Evolutionary conservation across 2,329 filamentous ascomycete genomes (phyloP), one percentile per base, ranked within the genome.

Genomic region (Samsoniella hepiali): DNA sequence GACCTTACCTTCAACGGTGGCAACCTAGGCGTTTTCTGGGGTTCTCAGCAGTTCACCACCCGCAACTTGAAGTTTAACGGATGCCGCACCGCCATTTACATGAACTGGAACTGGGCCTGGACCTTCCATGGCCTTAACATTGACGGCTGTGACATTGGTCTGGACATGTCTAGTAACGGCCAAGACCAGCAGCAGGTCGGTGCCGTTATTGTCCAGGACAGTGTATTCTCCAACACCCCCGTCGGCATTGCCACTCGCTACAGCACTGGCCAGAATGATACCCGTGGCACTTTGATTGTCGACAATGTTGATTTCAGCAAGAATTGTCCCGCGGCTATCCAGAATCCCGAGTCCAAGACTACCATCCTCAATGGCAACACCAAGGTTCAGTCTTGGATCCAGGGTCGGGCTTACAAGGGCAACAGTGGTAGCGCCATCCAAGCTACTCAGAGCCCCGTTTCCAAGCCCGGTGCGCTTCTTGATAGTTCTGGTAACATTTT

Each of bases 71-170:
- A 84, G 42, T 96, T 96, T 82, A 91, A 90, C 74, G 83, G 85
- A 75, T 93, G 90, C 80, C 84, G 91, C 72, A 96, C 91, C 2
- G 92, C 90, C 66, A 87, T 96, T 67, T 91, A 85, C 78, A 90
- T 95, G 87, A 93, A 93, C 81, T 96, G 92, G 92, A 91, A 94
- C 79, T 96, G 92, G 92, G 81, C 87, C 22, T 96, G 90, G 89
- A 87, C 88, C 51, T 86, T 95, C 77, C 91, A 94, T 73, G 89
- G 85, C 42, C 69, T 96, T 44, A 83, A 78, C 53, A 91, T 96
- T 76, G 87, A 91, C 74, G 86, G 89, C 73, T 91, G 89, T 72
- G 78, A 80, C n/a, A 77, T 93, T 45, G 92, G 91, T 62, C 79
- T 96, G 66, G 90, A 96, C 76, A 91, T 96, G 87, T 85, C 88